phyloP scores from a whole-genome alignment of 331 rosid genomes.

The Pyrus hybrid region DNA sequence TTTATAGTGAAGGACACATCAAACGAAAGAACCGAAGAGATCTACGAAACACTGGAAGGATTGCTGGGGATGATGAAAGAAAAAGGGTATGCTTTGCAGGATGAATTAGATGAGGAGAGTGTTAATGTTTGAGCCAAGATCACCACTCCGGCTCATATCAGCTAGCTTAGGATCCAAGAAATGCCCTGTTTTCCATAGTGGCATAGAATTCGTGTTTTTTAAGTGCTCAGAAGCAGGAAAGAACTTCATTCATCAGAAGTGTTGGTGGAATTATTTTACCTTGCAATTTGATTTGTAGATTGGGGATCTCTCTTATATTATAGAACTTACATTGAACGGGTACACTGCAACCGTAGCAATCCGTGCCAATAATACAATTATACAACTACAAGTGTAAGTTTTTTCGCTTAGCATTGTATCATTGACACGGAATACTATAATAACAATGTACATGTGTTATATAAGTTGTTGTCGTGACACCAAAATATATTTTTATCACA shows the following conservation, averaged over 20 bases:
- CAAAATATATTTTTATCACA: background rate
- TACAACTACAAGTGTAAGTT: too few species aligned
- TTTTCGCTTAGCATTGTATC: too few species aligned
- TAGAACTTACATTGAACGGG: too few species aligned
- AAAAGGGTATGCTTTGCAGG: slow-evolving; percentile 34
- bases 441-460: too few species aligned
- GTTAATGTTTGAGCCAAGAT: slow-evolving; percentile 17
- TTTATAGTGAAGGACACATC: slow-evolving; percentile 50
- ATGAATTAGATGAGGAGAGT: slow-evolving; percentile 37
- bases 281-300: background rate
- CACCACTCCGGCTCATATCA: background rate
- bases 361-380: too few species aligned
- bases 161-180: background rate
- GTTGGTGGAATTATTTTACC: background rate
- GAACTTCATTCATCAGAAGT: background rate
- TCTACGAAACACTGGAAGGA: slow-evolving; percentile 47
- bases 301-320: background rate
- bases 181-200: background rate
- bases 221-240: slow-evolving; percentile 1
- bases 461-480: background rate
- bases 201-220: background rate
- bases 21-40: slow-evolving; percentile 39
- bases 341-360: accelerated
- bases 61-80: slow-evolving; percentile 53
- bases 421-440: too few species aligned